Evolutionary conservation across 2,329 filamentous ascomycete genomes (phyloP), one percentile per base, ranked within the genome.

Genomic region (Ceratocystis eucalypticola): DNA sequence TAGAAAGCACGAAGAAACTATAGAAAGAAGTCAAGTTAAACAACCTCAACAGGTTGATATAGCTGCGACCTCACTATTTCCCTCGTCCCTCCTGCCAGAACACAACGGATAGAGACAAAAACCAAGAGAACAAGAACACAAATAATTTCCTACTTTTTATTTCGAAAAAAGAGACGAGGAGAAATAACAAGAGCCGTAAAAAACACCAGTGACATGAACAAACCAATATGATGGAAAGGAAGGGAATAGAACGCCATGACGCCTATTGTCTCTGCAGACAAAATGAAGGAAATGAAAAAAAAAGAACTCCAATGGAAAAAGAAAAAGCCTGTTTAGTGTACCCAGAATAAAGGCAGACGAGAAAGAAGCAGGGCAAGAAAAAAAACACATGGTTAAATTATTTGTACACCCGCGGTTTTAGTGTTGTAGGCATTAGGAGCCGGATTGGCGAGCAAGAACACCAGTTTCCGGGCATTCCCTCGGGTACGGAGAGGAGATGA

Each of bases 231-330:
- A 41, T 41, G 10, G 10, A 62, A 50, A 57, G 33, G n/a, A 57
- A 46, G 12, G 33, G 41, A 53, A 33, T n/a, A 33, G 8, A 63
- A 63, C 61, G 46, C 61, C 61, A 12, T 63, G 10, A 63, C 45
- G n/a, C 61, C 61, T 48, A n/a, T 30, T 45, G 28, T 48, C 61
- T 48, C 37, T 59, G 55, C 15, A 59, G 55, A 59, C 55, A 45
- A 48, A 33, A 25, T 20, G 50, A 65, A 20, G n/a, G 5, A 59
- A n/a, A 30, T 15, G 33, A 48, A 25, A 62, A 20, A 44, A 45
- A 62, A 30, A 59, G 33, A 37, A n/a, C 25, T 17, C 55, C 55
- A n/a, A 37, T n/a, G 30, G 17, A n/a, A 57, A 45, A 59, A 65
- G 44, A 53, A 17, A 57, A 62, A 65, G 65, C 10, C 28, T 28